A percentile compares a stretch with the other conserved stretches of the same genome.
phyloP scores from a whole-genome alignment of 805 yeast species.

The Komagataella kurtzmanii region DNA sequence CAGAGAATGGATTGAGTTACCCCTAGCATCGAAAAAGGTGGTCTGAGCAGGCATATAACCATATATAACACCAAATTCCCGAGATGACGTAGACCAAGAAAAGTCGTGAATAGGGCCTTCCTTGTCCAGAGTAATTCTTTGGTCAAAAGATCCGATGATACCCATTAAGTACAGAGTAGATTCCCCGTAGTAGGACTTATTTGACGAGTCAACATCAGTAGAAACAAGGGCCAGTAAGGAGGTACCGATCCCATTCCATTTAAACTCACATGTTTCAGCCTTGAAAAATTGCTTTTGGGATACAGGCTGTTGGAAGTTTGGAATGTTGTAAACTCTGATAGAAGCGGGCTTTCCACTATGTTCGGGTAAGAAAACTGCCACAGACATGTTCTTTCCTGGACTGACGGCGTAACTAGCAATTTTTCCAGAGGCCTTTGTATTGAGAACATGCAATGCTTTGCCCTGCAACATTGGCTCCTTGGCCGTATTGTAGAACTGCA shows the following conservation, averaged over 20 bases:
- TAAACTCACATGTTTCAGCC: constrained; percentile 85
- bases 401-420: constrained; percentile 44
- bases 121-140: constrained; percentile 72
- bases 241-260: constrained; percentile 92
- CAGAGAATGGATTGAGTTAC: constrained; percentile 70
- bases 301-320: constrained; percentile 63
- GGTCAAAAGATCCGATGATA: constrained; percentile 84
- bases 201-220: constrained; percentile 90
- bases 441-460: constrained; percentile 48
- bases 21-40: constrained; percentile 88
- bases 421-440: constrained; percentile 37
- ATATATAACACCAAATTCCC: constrained; percentile 94
- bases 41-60: constrained; percentile 98
- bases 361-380: constrained; percentile 87
- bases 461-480: constrained; percentile 21
- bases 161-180: constrained; percentile 84
- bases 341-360: constrained; percentile 79
- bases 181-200: constrained; percentile 94
- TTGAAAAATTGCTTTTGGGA: constrained; percentile 85
- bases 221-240: constrained; percentile 87
- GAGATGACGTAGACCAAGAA: constrained; percentile 91
- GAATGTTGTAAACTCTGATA: constrained; percentile 72
- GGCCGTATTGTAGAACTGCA: constrained; percentile 49
- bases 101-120: constrained; percentile 98
- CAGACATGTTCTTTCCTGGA: constrained; percentile 81